A percentile compares a stretch with the other conserved stretches of the same genome.
Evolutionary conservation across 768 basidiomycete species (phyloP).

Genomic region (Suillus clintonianus): DNA sequence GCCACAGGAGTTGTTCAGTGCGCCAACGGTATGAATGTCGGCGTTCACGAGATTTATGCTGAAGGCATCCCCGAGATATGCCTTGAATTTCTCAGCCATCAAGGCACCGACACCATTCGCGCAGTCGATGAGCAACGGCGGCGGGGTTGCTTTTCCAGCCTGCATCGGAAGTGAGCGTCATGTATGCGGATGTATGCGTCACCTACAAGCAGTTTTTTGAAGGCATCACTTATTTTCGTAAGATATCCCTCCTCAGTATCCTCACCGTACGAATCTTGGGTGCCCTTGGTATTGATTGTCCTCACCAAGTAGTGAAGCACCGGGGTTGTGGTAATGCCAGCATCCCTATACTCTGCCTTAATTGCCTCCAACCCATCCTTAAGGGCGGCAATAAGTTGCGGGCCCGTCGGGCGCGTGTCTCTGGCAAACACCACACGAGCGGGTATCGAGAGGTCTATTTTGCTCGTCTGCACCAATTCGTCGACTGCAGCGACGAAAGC

Average conservation of each 20-base stretch:
- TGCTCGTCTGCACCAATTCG: constrained; percentile 57
- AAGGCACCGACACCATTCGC: constrained; percentile 96
- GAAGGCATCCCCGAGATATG: constrained; percentile 61
- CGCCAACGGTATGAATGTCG: constrained; percentile 60
- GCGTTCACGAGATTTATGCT: constrained; percentile 72
- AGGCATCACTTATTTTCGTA: constrained; percentile 77
- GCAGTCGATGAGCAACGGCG: constrained; percentile 85
- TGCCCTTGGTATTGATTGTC: constrained; percentile 84
- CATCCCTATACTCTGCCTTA: constrained; percentile 66
- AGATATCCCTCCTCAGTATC: constrained; percentile 85
- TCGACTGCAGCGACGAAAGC: constrained; percentile 71
- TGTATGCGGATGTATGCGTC: constrained; percentile 2
- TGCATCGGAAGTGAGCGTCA: constrained; percentile 26
- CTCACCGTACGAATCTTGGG: constrained; percentile 75
- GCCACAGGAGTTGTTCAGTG: constrained; percentile 86
- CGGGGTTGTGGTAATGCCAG: constrained; percentile 90
- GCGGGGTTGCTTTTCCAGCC: constrained; percentile 57
- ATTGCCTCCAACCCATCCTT: constrained; percentile 82
- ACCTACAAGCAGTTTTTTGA: constrained; percentile 85
- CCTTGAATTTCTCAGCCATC: constrained; percentile 61
- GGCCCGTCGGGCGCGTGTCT: constrained; percentile 91
- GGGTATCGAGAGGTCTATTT: constrained; percentile 80
- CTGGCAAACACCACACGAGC: constrained; percentile 87
- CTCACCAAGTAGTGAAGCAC: constrained; percentile 94
- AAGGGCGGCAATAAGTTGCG: constrained; percentile 70